Evolutionary conservation across 495 filamentous ascomycete species (phyloP).

Genomic region (Xylaria castorea): DNA sequence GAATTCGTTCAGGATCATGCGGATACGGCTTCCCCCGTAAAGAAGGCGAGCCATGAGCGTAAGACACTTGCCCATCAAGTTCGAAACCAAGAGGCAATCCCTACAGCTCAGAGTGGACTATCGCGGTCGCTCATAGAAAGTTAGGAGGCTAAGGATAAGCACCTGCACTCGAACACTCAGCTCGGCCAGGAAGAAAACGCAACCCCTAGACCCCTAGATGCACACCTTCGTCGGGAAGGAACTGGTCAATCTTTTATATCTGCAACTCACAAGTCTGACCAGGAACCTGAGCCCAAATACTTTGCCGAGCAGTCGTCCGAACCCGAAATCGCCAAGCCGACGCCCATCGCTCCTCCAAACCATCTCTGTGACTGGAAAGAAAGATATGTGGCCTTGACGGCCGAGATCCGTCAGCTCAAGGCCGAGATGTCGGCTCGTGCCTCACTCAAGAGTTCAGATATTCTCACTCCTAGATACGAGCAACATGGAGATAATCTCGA

Average conservation of each 20-base stretch:
- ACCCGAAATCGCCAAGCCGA: slow-evolving; percentile 29
- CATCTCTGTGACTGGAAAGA: slow-evolving; percentile 46
- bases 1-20: slow-evolving; percentile 10
- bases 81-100: neutral
- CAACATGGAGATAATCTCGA: slow-evolving; percentile 40
- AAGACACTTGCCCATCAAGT: neutral
- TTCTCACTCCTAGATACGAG: slow-evolving; percentile 21
- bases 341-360: slow-evolving; percentile 35
- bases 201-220: neutral
- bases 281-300: neutral
- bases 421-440: slow-evolving; percentile 33
- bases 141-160: neutral
- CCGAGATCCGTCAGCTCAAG: slow-evolving; percentile 40
- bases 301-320: slow-evolving; percentile 11
- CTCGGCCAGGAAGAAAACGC: neutral
- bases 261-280: neutral
- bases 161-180: slow-evolving; percentile 1
- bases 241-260: neutral
- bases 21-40: neutral
- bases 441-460: slow-evolving; percentile 27
- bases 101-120: neutral
- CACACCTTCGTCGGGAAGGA: neutral
- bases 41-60: neutral
- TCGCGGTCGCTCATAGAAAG: slow-evolving; percentile 10
- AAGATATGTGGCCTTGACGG: slow-evolving; percentile 38